Evolutionary conservation across 352 stramenopile genomes (phyloP).

Genomic region (Phytophthora gonapodyides): DNA sequence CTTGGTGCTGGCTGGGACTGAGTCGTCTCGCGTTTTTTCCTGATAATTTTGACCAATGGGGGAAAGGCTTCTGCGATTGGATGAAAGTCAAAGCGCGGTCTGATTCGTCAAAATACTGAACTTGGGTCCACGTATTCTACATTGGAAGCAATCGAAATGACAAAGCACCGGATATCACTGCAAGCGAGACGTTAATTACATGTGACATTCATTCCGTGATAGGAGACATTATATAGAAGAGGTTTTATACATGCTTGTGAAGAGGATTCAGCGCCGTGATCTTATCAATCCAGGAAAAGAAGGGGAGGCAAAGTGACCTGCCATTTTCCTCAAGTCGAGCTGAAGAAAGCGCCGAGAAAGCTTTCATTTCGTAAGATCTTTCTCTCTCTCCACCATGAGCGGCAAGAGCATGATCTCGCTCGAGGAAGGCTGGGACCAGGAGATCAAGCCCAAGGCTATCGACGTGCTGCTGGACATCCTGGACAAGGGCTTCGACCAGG

Average conservation of each 20-base stretch:
- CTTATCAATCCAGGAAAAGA: slow-evolving; percentile 21
- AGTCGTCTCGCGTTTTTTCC: slow-evolving; percentile 13
- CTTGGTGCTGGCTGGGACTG: slow-evolving; percentile 23
- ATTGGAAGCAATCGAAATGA: background rate
- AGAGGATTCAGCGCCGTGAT: slow-evolving; percentile 24
- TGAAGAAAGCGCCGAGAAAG: background rate
- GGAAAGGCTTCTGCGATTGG: slow-evolving; percentile 1
- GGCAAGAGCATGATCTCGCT: slow-evolving; percentile 83
- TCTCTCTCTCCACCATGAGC: slow-evolving; percentile 50
- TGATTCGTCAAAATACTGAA: background rate
- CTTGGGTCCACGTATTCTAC: slow-evolving; percentile 13
- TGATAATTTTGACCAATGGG: slow-evolving; percentile 23
- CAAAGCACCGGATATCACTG: background rate
- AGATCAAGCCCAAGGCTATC: slow-evolving; percentile 91
- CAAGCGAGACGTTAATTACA: background rate
- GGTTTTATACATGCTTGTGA: slow-evolving; percentile 3
- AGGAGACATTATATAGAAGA: slow-evolving; percentile 2
- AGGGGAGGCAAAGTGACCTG: slow-evolving; percentile 18
- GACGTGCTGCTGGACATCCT: slow-evolving; percentile 88
- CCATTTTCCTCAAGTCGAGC: slow-evolving; percentile 8
- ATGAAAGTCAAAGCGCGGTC: slow-evolving; percentile 1
- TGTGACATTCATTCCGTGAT: background rate
- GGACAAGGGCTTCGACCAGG: slow-evolving; percentile 86
- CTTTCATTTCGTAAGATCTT: too few relatives aligned
- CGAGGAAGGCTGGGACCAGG: slow-evolving; percentile 85